A percentile compares a stretch with the other conserved stretches of the same genome.
Evolutionary conservation across 768 basidiomycete genomes (phyloP).

Genomic region (Amanita polypyramis): DNA sequence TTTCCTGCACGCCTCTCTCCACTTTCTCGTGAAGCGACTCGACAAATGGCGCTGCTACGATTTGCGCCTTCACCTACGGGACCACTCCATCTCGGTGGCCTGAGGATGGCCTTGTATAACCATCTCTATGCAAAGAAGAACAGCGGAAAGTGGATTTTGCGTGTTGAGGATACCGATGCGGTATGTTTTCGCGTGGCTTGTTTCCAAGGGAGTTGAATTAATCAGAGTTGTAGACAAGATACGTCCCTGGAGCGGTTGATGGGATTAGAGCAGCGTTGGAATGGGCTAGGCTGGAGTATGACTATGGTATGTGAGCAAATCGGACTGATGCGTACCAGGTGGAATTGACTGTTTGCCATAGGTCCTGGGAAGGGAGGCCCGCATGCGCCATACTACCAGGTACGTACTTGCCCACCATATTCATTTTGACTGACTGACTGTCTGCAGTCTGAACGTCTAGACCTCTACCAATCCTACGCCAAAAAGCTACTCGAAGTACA

Average conservation of each 20-base stretch:
- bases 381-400: conserved; percentile 84
- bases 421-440: not conserved
- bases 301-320: conserved; percentile 54
- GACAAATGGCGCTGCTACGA: conserved; percentile 61
- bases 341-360: conserved; percentile 18
- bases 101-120: conserved; percentile 91
- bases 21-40: no score
- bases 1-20: no score
- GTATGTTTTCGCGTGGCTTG: conserved; percentile 30
- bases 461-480: conserved; percentile 71
- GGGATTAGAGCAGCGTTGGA: conserved; percentile 63
- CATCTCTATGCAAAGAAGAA: conserved; percentile 74
- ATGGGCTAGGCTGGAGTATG: conserved; percentile 90
- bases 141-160: conserved; percentile 82
- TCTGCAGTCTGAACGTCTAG: conserved; percentile 74
- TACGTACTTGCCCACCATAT: conserved; percentile 16
- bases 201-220: not conserved
- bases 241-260: conserved; percentile 79
- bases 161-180: conserved; percentile 93
- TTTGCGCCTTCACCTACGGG: conserved; percentile 99
- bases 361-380: conserved; percentile 72
- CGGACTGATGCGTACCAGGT: not conserved
- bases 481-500: conserved; percentile 65
- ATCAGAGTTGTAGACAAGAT: conserved; percentile 44
- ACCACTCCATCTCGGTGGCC: conserved; percentile 85